Evolutionary conservation across 176 grass and related monocot species (phyloP).

Genomic region (Bolboschoenus planiculmis): DNA sequence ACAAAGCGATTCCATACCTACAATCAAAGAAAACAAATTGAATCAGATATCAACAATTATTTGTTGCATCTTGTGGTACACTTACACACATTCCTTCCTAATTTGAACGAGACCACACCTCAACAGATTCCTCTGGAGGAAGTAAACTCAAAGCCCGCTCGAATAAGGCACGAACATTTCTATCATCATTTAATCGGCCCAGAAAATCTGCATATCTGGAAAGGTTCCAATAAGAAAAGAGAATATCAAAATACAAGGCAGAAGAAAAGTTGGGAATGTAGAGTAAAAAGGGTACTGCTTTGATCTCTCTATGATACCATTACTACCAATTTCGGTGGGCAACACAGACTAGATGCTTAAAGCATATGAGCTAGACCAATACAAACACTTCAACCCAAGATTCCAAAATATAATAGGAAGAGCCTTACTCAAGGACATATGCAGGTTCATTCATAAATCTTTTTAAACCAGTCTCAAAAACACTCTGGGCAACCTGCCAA

Average conservation of each 20-base stretch:
- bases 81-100: background rate
- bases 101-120: slow-evolving; percentile 44
- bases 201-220: slow-evolving; percentile 90
- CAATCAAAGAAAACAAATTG: slow-evolving; percentile 29
- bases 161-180: slow-evolving; percentile 97
- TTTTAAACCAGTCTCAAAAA: slow-evolving; percentile 97
- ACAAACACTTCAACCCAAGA: background rate
- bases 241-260: slow-evolving; percentile 27
- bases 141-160: slow-evolving; percentile 90
- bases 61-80: background rate
- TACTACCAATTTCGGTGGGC: background rate
- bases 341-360: background rate
- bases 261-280: background rate
- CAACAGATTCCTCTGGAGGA: slow-evolving; percentile 70
- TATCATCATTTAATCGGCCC: slow-evolving; percentile 92
- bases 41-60: slow-evolving; percentile 20
- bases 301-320: background rate
- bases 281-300: background rate
- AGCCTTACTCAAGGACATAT: slow-evolving; percentile 85
- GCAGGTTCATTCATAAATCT: slow-evolving; percentile 86
- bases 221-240: slow-evolving; percentile 2
- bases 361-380: background rate
- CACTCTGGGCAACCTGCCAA: slow-evolving; percentile 77
- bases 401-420: background rate
- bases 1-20: slow-evolving; percentile 86